These are phyloP conservation scores for Pleurotus tuber-regium DNA, from an alignment of 768 basidiomycete genomes.

Conservation along the genomic window DNA sequence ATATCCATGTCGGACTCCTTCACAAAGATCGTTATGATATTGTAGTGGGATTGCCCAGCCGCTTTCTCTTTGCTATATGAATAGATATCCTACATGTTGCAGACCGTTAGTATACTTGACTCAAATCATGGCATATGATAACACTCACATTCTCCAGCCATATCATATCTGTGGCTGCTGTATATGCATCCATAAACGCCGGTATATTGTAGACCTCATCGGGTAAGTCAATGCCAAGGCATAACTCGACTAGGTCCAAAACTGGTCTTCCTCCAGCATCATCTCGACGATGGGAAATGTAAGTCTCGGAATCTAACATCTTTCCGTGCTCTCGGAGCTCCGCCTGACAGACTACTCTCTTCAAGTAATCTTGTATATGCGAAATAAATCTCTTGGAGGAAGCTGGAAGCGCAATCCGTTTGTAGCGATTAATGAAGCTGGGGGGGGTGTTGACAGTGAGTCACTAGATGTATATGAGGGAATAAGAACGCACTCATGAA, in stretches of 20 bases:
- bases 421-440: too few species aligned
- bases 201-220: background rate
- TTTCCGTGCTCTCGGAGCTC: background rate
- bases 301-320: background rate
- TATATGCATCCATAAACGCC: background rate
- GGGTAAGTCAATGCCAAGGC: background rate
- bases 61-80: background rate
- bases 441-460: too few species aligned
- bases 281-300: background rate
- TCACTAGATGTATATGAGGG: too few species aligned
- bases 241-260: background rate
- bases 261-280: background rate
- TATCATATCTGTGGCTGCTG: background rate
- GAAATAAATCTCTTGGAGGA: background rate
- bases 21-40: background rate
- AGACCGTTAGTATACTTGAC: background rate
- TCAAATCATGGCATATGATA: too few species aligned
- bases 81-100: background rate
- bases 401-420: too few species aligned
- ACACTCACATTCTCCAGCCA: background rate
- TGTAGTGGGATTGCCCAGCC: background rate
- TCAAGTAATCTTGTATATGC: background rate
- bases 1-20: background rate
- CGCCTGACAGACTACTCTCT: background rate
- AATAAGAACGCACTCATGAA: too few species aligned